These are phyloP conservation scores for Chlorella vulgaris DNA, from an alignment of 139 green algal genomes.

Conservation along the genomic window DNA sequence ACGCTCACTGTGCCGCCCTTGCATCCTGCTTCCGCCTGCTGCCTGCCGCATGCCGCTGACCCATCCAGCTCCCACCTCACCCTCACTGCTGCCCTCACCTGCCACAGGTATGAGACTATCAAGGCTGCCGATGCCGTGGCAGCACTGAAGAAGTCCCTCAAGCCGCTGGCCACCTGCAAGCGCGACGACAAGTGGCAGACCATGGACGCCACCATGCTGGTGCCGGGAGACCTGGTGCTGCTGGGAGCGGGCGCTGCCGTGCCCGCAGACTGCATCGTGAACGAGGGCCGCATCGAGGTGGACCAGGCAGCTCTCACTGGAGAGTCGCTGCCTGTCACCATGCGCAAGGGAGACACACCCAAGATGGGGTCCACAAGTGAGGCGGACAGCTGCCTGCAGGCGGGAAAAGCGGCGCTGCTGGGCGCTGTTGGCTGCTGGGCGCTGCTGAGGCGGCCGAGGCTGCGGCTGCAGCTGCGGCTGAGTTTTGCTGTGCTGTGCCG, in stretches of 20 bases:
- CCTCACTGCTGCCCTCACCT: neutral
- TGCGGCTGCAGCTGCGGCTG: too few relatives aligned
- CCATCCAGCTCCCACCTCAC: neutral
- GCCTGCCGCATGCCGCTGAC: neutral
- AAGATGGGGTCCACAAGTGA: slow-evolving; percentile 84
- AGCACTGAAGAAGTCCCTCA: slow-evolving; percentile 83
- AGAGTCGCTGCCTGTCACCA: slow-evolving; percentile 87
- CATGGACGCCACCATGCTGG: slow-evolving; percentile 70
- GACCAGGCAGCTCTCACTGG: slow-evolving; percentile 88
- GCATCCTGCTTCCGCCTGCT: too few relatives aligned
- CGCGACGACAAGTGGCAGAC: slow-evolving; percentile 74
- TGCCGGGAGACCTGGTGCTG: slow-evolving; percentile 81
- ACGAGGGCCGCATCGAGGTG: slow-evolving; percentile 70
- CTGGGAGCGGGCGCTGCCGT: slow-evolving; percentile 73
- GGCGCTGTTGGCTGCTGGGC: too few relatives aligned
- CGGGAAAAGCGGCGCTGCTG: neutral
- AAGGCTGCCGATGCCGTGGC: slow-evolving; percentile 84
- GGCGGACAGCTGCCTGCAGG: neutral
- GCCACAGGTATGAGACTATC: slow-evolving; percentile 67
- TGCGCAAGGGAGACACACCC: slow-evolving; percentile 67
- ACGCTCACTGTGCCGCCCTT: neutral
- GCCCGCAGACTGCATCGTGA: slow-evolving; percentile 76
- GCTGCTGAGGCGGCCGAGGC: too few relatives aligned
- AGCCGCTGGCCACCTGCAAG: slow-evolving; percentile 79
- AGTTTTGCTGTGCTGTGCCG: too few relatives aligned